Evolutionary conservation across 495 filamentous ascomycete species (phyloP).

Genomic region (Neurospora intermedia): DNA sequence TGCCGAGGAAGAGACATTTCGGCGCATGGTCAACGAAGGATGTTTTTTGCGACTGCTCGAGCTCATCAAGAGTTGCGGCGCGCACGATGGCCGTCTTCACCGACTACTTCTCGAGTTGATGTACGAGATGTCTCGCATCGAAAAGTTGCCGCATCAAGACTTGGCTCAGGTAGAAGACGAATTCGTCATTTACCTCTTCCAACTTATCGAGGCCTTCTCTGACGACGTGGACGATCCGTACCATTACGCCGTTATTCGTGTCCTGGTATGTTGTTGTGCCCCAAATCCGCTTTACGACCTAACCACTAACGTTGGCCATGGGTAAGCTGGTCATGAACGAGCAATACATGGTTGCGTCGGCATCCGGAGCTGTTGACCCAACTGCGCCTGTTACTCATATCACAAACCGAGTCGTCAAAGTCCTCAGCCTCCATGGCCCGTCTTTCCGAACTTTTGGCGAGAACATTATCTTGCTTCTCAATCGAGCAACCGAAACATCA

Average conservation of each 20-base stretch:
- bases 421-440: conserved; percentile 66
- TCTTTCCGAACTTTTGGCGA: conserved; percentile 91
- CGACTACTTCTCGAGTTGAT: conserved; percentile 75
- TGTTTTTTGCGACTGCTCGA: conserved; percentile 76
- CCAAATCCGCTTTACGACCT: background rate
- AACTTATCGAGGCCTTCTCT: conserved; percentile 78
- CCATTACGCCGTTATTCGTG: conserved; percentile 89
- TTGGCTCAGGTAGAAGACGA: conserved; percentile 72
- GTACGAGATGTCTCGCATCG: conserved; percentile 95
- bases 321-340: conserved; percentile 86
- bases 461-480: conserved; percentile 92
- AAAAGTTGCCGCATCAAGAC: conserved; percentile 67
- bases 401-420: conserved; percentile 90
- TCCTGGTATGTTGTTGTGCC: conserved; percentile 51
- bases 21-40: conserved; percentile 77
- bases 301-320: background rate
- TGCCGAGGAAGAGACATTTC: conserved; percentile 64
- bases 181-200: conserved; percentile 75
- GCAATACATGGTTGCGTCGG: conserved; percentile 84
- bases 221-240: conserved; percentile 91
- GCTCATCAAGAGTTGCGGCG: conserved; percentile 55
- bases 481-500: conserved; percentile 88
- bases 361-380: conserved; percentile 45
- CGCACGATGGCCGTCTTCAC: conserved; percentile 62
- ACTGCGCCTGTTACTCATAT: conserved; percentile 36